Conservation (phyloP, 345 rosid genomes). For the Lumnitzera littorea region DNA sequence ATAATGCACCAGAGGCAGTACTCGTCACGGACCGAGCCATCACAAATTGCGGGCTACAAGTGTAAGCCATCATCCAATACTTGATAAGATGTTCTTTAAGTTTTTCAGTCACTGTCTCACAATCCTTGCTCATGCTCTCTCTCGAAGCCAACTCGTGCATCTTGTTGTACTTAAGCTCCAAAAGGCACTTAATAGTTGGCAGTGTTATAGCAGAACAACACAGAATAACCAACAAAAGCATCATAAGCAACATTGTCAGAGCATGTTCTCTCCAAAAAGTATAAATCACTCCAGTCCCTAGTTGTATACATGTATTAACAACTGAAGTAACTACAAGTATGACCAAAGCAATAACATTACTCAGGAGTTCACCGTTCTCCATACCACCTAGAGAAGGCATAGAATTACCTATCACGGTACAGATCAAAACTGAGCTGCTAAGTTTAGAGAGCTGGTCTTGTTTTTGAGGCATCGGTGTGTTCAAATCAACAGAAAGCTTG, state of each 20-base stretch:
- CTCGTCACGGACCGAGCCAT: conserved; percentile 76
- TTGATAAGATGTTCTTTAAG: conserved; percentile 53
- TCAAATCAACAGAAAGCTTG: conserved; percentile 82
- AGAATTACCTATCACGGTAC: conserved; percentile 70
- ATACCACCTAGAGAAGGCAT: conserved; percentile 85
- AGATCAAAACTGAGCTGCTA: conserved; percentile 66
- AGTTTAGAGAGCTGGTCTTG: conserved; percentile 85
- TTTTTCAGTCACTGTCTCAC: conserved; percentile 21
- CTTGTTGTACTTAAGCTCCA: conserved; percentile 57
- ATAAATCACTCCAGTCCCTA: conserved; percentile 73
- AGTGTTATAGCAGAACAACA: conserved; percentile 55
- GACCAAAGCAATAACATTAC: conserved; percentile 57
- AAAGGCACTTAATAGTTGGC: conserved; percentile 38
- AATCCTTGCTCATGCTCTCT: conserved; percentile 35
- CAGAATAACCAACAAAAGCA: conserved; percentile 43
- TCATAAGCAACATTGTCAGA: conserved; percentile 44
- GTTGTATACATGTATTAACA: conserved; percentile 66
- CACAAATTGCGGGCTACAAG: conserved; percentile 80
- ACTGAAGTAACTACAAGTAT: conserved; percentile 64
- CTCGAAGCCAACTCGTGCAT: conserved; percentile 42
- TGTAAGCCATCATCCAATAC: conserved; percentile 92
- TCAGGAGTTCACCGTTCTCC: conserved; percentile 44
- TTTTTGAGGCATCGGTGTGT: conserved; percentile 80
- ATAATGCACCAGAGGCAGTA: conserved; percentile 68
- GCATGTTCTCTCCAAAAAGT: conserved; percentile 54